Evolutionary conservation across 2,329 filamentous ascomycete genomes (phyloP).

Genomic region (Pseudophaeomoniella oleicola): DNA sequence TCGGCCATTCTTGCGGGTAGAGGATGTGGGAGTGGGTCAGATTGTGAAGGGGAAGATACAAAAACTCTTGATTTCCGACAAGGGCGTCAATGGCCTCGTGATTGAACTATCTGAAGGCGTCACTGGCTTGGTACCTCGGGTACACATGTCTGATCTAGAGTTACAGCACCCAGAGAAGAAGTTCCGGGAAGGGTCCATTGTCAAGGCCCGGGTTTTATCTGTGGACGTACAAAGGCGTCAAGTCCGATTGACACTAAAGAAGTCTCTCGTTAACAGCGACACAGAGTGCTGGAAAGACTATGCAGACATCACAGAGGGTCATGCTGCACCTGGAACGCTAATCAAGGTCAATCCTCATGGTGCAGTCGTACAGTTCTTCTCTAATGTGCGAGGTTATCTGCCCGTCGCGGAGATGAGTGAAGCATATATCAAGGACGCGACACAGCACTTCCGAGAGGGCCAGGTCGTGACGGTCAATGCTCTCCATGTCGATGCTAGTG

Average conservation of each 20-base stretch:
- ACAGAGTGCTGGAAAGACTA: constrained; percentile 65
- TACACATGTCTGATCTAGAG: constrained; percentile 75
- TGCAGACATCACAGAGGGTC: constrained; percentile 55
- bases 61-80: constrained; percentile 63
- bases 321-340: constrained; percentile 74
- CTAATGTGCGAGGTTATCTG: constrained; percentile 67
- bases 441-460: constrained; percentile 74
- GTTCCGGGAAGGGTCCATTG: constrained; percentile 70
- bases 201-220: constrained; percentile 76
- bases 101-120: constrained; percentile 77
- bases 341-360: constrained; percentile 65
- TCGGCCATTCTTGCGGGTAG: constrained; percentile 78
- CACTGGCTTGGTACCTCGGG: constrained; percentile 72
- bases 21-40: constrained; percentile 72
- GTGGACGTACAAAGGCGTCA: constrained; percentile 61
- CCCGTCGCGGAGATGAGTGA: constrained; percentile 97
- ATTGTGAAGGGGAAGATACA: constrained; percentile 73
- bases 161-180: constrained; percentile 93
- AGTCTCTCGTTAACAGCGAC: constrained; percentile 83
- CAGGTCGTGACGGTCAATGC: constrained; percentile 87
- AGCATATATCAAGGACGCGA: constrained; percentile 79
- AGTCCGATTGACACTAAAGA: constrained; percentile 82
- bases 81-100: constrained; percentile 68
- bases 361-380: constrained; percentile 87
- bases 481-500: constrained; percentile 60